Evolutionary conservation across 306 rosid species (phyloP).

Genomic region (Senna tora): DNA sequence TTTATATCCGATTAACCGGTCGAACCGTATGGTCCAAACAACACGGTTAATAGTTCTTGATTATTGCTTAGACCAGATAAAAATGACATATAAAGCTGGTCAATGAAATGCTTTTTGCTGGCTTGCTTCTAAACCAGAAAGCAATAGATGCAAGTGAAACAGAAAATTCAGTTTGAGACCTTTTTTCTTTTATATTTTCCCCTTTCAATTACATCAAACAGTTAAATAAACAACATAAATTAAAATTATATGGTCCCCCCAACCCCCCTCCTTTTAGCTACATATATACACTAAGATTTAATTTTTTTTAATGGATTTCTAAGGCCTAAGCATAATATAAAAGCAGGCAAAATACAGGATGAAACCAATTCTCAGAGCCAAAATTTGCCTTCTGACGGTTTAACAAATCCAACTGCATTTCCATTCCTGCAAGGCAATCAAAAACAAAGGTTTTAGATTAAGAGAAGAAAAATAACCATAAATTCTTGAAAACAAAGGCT

Average conservation of each 20-base stretch:
- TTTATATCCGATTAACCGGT: no score
- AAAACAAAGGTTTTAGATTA: conserved; percentile 4
- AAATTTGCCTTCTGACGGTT: conserved; percentile 25
- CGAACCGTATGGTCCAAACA: no score
- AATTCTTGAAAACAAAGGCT: no score
- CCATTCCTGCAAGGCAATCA: conserved; percentile 35
- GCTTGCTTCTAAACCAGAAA: no score
- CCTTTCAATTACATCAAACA: background rate
- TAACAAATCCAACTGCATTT: conserved; percentile 33
- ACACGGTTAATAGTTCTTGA: no score
- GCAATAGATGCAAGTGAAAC: background rate
- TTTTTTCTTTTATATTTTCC: background rate
- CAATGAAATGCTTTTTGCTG: no score
- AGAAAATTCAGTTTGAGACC: background rate
- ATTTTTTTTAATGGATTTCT: no score
- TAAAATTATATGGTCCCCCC: background rate
- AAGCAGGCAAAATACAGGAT: background rate
- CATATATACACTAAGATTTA: background rate
- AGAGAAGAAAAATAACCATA: no score
- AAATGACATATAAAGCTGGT: no score
- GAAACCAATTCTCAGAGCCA: conserved; percentile 10
- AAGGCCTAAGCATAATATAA: no score
- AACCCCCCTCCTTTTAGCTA: background rate
- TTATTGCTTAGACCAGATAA: no score
- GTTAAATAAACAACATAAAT: background rate